A percentile compares a stretch with the other conserved stretches of the same genome.
Evolutionary conservation across 441 rosid genomes (phyloP).

Genomic region (Omphalea diandra): DNA sequence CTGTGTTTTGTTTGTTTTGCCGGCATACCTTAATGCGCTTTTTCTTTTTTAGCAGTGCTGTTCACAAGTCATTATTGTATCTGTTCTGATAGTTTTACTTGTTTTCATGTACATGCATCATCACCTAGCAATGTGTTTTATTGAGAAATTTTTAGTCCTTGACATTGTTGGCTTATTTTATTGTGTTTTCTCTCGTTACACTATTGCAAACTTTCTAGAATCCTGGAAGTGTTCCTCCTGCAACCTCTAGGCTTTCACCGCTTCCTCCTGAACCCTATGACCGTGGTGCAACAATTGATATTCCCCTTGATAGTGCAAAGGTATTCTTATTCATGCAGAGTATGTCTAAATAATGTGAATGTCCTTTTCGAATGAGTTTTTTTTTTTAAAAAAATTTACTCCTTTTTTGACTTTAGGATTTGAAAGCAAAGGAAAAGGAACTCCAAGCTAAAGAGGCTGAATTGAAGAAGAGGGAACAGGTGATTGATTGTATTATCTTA

Average conservation of each 20-base stretch:
- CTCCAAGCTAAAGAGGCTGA: constrained; percentile 96
- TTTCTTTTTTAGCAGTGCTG: background rate
- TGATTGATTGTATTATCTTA: constrained; percentile 26
- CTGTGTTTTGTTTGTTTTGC: background rate
- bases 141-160: background rate
- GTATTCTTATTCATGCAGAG: constrained; percentile 32
- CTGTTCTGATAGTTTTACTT: background rate
- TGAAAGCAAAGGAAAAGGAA: constrained; percentile 82
- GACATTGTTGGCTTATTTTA: constrained; percentile 7
- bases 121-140: background rate
- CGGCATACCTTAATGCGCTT: background rate
- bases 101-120: background rate
- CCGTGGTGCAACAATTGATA: constrained; percentile 80
- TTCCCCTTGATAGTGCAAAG: constrained; percentile 78
- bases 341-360: background rate
- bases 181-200: constrained; percentile 20
- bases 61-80: background rate
- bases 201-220: constrained; percentile 47
- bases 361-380: constrained; percentile 9
- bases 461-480: constrained; percentile 81
- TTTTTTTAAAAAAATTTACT: background rate
- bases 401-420: constrained; percentile 51
- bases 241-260: constrained; percentile 79
- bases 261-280: constrained; percentile 98
- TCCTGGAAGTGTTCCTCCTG: constrained; percentile 68